Evolutionary conservation across 805 yeast species (phyloP).

Genomic region (Wickerhamomyces bovis): DNA sequence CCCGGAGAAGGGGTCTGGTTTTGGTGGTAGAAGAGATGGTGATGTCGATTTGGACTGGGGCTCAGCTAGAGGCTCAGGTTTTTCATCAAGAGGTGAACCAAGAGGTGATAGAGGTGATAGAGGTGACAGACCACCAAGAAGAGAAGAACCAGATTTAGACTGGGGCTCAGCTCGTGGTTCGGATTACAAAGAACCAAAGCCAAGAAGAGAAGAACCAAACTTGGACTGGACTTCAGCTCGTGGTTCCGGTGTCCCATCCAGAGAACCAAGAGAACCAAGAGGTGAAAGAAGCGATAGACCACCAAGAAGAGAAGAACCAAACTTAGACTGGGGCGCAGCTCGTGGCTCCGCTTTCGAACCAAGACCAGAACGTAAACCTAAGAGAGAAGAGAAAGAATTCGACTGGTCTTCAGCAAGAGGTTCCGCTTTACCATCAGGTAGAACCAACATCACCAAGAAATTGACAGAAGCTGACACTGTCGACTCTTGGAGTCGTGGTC

Average conservation of each 20-base stretch:
- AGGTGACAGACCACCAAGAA: conserved; percentile 17
- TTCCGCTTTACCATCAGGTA: conserved; percentile 22
- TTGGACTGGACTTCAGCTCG: conserved; percentile 54
- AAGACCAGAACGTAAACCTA: conserved; percentile 31
- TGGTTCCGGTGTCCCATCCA: conserved; percentile 21
- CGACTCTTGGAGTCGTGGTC: conserved; percentile 21
- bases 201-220: conserved; percentile 47
- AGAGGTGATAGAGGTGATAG: conserved; percentile 23
- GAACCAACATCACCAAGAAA: conserved; percentile 24
- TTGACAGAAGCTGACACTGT: conserved; percentile 21
- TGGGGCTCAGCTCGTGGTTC: conserved; percentile 49
- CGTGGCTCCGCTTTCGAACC: conserved; percentile 27
- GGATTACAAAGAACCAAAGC: conserved; percentile 23
- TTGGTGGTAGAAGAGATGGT: conserved; percentile 30
- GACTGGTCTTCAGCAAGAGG: conserved; percentile 51
- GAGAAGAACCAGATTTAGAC: conserved; percentile 34
- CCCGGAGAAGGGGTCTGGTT: conserved; percentile 37
- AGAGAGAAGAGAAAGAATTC: conserved; percentile 29
- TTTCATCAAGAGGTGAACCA: conserved; percentile 11
- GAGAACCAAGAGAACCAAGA: conserved; percentile 27
- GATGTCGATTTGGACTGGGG: conserved; percentile 41
- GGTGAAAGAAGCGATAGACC: conserved; percentile 27
- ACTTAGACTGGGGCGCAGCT: conserved; percentile 42
- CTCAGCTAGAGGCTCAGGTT: conserved; percentile 23
- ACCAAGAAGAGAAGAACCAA: conserved; percentile 32